Percentiles rank a stretch among this genome's conserved stretches.
Conservation (phyloP, 2,329 filamentous ascomycete genomes). For the Cadophora malorum region DNA sequence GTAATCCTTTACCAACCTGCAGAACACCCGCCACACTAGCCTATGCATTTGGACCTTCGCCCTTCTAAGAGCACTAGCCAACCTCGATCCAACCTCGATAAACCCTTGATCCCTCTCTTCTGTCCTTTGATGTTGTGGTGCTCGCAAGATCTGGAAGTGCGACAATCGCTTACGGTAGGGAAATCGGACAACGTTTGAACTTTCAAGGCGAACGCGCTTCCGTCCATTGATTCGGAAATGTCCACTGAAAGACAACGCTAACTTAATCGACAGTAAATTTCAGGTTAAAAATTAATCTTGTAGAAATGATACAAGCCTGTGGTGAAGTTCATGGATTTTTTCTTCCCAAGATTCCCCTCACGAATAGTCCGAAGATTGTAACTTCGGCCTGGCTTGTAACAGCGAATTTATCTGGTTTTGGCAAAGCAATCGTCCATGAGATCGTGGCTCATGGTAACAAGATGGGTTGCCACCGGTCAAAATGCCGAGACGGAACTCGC, state of each 20-base stretch:
- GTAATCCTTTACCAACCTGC: not conserved
- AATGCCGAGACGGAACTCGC: slow-evolving; percentile 40
- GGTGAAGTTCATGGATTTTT: too few relatives aligned
- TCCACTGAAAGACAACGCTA: too few relatives aligned
- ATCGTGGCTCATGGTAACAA: slow-evolving; percentile 52
- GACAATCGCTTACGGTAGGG: not conserved
- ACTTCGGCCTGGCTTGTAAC: slow-evolving; percentile 17
- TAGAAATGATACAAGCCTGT: too few relatives aligned
- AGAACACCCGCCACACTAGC: not conserved
- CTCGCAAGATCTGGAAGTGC: not conserved
- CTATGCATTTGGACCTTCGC: not conserved
- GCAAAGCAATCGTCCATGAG: slow-evolving; percentile 31
- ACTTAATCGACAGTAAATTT: too few relatives aligned
- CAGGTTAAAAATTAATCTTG: too few relatives aligned
- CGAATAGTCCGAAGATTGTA: not conserved
- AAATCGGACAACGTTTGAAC: not conserved
- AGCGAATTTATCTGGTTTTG: slow-evolving; percentile 10
- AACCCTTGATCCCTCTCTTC: not conserved
- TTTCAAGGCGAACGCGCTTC: not conserved
- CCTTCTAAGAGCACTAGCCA: not conserved
- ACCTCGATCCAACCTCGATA: not conserved
- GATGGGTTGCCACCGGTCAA: slow-evolving; percentile 56
- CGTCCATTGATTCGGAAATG: not conserved
- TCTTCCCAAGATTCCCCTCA: too few relatives aligned
- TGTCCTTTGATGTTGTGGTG: not conserved